These are phyloP conservation scores for Knufia petricola DNA, from an alignment of 2,329 filamentous ascomycete species.

Conservation along the genomic window DNA sequence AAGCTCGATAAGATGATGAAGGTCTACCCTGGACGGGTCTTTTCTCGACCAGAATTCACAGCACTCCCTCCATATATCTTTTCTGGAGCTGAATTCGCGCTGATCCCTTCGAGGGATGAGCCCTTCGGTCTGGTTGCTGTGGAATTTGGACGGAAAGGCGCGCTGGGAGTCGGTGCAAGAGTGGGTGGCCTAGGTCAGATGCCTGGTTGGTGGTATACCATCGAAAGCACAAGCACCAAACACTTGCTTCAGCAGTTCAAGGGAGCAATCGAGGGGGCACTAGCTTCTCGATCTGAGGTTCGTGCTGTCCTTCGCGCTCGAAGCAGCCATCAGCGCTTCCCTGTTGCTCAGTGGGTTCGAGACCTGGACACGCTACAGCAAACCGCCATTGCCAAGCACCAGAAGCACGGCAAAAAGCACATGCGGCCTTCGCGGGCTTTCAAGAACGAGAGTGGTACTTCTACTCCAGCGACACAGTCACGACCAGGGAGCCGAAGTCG, in stretches of 20 bases:
- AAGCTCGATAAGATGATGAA: slow-evolving; percentile 49
- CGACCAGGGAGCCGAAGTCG: no score
- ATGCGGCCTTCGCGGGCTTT: not conserved
- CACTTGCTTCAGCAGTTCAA: slow-evolving; percentile 51
- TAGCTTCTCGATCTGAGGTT: slow-evolving; percentile 41
- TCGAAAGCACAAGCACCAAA: slow-evolving; percentile 46
- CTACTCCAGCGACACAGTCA: not conserved
- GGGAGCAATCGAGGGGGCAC: slow-evolving; percentile 43
- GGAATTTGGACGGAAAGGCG: slow-evolving; percentile 51
- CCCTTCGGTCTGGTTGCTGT: slow-evolving; percentile 52
- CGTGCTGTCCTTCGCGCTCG: slow-evolving; percentile 47
- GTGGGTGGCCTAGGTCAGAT: slow-evolving; percentile 52
- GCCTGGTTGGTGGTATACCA: slow-evolving; percentile 53
- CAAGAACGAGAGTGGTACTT: not conserved
- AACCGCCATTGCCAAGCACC: not conserved
- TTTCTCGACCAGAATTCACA: slow-evolving; percentile 51
- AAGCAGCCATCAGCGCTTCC: slow-evolving; percentile 48
- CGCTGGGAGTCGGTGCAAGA: slow-evolving; percentile 47
- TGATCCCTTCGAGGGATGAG: slow-evolving; percentile 52
- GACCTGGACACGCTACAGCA: slow-evolving; percentile 45
- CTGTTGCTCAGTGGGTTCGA: slow-evolving; percentile 49
- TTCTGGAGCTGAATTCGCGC: slow-evolving; percentile 49
- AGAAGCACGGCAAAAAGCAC: not conserved
- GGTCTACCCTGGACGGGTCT: slow-evolving; percentile 47
- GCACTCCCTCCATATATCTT: slow-evolving; percentile 50